Percentiles rank a stretch among this genome's conserved stretches.
phyloP scores from a whole-genome alignment of 805 yeast genomes.

The Kluyveromyces aestuarii region DNA sequence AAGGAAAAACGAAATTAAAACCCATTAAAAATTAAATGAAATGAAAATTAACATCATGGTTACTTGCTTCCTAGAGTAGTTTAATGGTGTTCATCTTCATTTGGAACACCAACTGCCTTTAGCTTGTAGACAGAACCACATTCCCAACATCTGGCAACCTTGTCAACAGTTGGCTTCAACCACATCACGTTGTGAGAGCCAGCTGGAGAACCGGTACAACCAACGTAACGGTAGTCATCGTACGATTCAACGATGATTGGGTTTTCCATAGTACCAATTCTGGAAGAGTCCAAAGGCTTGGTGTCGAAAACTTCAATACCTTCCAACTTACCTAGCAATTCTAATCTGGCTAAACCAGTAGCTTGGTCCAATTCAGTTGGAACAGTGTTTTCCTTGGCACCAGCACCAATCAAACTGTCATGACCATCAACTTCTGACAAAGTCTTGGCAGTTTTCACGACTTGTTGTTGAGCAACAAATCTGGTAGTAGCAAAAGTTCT shows the following conservation, averaged over 20 bases:
- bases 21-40: background rate
- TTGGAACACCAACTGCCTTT: conserved; percentile 78
- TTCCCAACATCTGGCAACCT: conserved; percentile 96
- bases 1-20: background rate
- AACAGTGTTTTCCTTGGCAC: conserved; percentile 76
- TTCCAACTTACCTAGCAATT: conserved; percentile 85
- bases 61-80: background rate
- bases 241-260: conserved; percentile 87
- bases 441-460: conserved; percentile 51
- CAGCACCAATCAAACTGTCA: conserved; percentile 76
- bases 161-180: conserved; percentile 77
- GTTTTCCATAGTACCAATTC: conserved; percentile 83
- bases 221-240: conserved; percentile 89
- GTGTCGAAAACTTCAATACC: conserved; percentile 92
- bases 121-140: conserved; percentile 93
- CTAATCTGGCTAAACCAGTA: conserved; percentile 96
- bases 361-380: conserved; percentile 95
- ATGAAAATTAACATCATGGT: conserved; percentile 1
- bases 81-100: conserved; percentile 35
- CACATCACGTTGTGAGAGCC: conserved; percentile 87
- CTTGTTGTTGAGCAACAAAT: conserved; percentile 29
- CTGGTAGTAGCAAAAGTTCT: conserved; percentile 29
- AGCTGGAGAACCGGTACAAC: conserved; percentile 94
- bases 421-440: conserved; percentile 75
- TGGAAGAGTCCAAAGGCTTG: conserved; percentile 78